Evolutionary conservation across 225 moss, liverwort and hornwort genomes (phyloP).

Genomic region (Polytrichum formosum): DNA sequence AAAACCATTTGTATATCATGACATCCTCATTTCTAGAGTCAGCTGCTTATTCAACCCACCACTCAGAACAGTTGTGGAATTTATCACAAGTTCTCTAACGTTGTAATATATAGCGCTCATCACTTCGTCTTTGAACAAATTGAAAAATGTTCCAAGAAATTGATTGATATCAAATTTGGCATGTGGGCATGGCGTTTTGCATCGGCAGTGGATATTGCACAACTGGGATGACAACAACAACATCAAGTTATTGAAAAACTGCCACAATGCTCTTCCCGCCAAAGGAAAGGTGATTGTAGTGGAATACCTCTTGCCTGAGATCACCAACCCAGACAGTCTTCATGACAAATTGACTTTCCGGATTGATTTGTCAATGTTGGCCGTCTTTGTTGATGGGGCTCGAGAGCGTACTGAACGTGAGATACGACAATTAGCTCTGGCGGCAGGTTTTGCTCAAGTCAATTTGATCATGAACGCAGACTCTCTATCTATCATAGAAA

Average conservation of each 20-base stretch:
- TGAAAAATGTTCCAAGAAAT: too few species aligned
- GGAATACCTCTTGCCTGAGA: slow-evolving; percentile 10
- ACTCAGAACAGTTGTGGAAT: too few species aligned
- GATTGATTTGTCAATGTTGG: background rate
- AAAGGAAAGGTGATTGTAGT: slow-evolving; percentile 23
- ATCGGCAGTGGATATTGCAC: slow-evolving; percentile 27
- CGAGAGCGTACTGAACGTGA: slow-evolving; percentile 2
- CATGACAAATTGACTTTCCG: background rate
- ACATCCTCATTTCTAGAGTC: too few species aligned
- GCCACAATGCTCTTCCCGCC: slow-evolving; percentile 20
- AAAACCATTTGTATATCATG: too few species aligned
- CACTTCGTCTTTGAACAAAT: too few species aligned
- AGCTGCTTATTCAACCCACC: too few species aligned
- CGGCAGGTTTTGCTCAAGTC: slow-evolving; percentile 2
- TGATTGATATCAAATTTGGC: too few species aligned
- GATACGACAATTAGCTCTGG: background rate
- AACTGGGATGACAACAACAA: slow-evolving; percentile 30
- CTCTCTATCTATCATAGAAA: background rate
- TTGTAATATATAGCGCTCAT: too few species aligned
- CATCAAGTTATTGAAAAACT: slow-evolving; percentile 21
- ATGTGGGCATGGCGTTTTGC: too few species aligned
- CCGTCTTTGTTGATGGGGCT: background rate
- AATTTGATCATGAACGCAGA: background rate
- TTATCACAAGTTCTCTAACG: too few species aligned
- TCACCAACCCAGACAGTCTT: background rate